Conservation (phyloP, 23 red algal genomes). For the Gracilaria caudata region DNA sequence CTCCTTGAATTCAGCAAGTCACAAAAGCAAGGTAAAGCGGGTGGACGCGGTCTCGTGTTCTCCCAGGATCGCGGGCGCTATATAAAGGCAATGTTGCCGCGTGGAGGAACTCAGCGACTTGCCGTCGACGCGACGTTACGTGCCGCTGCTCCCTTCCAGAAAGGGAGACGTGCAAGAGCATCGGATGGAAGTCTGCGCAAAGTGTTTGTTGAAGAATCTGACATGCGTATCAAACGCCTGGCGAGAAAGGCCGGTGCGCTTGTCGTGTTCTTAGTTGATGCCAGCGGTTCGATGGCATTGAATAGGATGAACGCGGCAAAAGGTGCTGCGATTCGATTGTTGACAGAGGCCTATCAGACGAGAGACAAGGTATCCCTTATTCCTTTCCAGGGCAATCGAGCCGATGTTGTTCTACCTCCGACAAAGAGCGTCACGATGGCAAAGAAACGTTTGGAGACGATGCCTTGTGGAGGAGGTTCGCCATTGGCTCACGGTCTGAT, state of each 20-base stretch:
- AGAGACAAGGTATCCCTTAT: constrained; percentile 96
- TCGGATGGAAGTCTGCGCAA: constrained; percentile 12
- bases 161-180: constrained; percentile 64
- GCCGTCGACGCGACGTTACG: constrained; percentile 97
- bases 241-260: constrained; percentile 94
- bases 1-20: constrained; percentile 85
- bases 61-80: constrained; percentile 98
- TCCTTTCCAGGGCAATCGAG: constrained; percentile 91
- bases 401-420: constrained; percentile 94
- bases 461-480: constrained; percentile 99
- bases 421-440: constrained; percentile 97
- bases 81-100: constrained; percentile 97
- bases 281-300: constrained; percentile 94
- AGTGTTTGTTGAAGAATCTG: constrained; percentile 92
- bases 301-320: constrained; percentile 99
- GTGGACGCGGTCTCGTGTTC: constrained; percentile 89
- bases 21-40: constrained; percentile 82
- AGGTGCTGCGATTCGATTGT: constrained; percentile 94
- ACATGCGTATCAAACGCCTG: constrained; percentile 93
- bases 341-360: constrained; percentile 97
- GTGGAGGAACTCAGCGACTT: constrained; percentile 76
- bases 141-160: constrained; percentile 93
- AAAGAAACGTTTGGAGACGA: constrained; percentile 97
- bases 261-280: constrained; percentile 95
- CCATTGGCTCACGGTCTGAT: constrained; percentile 94